A percentile compares a stretch with the other conserved stretches of the same genome.
Evolutionary conservation across 768 basidiomycete species (phyloP).

Genomic region (Pleurotus sapidus): DNA sequence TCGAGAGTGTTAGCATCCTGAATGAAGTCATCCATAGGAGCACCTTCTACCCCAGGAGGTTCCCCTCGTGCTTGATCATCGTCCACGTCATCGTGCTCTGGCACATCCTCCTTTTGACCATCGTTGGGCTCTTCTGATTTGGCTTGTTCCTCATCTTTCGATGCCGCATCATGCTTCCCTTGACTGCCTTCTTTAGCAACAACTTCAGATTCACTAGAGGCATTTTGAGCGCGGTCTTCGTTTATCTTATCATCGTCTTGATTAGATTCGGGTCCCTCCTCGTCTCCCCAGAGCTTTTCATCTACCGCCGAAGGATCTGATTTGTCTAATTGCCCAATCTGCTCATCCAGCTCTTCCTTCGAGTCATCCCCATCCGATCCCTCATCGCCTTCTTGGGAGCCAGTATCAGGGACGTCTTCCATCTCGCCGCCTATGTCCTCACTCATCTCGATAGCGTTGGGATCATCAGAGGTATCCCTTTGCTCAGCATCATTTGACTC

Average conservation of each 20-base stretch:
- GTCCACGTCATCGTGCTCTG: slow-evolving; percentile 20
- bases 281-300: slow-evolving; percentile 97
- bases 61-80: slow-evolving; percentile 17
- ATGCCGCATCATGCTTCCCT: slow-evolving; percentile 26
- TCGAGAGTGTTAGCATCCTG: slow-evolving; percentile 83
- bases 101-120: slow-evolving; percentile 19
- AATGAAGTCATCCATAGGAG: slow-evolving; percentile 72
- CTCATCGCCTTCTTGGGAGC: slow-evolving; percentile 47
- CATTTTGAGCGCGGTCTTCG: slow-evolving; percentile 55
- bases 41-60: slow-evolving; percentile 51
- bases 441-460: slow-evolving; percentile 87
- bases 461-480: slow-evolving; percentile 49
- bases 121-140: slow-evolving; percentile 25
- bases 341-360: slow-evolving; percentile 75
- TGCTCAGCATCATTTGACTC: slow-evolving; percentile 43
- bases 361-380: slow-evolving; percentile 41
- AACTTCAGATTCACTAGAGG: slow-evolving; percentile 59
- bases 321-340: slow-evolving; percentile 77
- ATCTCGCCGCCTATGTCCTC: slow-evolving; percentile 86
- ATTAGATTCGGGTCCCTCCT: slow-evolving; percentile 55
- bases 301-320: slow-evolving; percentile 84
- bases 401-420: slow-evolving; percentile 77
- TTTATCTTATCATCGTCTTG: slow-evolving; percentile 54
- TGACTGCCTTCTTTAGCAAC: slow-evolving; percentile 65
- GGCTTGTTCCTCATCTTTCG: slow-evolving; percentile 28